These are phyloP conservation scores for Globisporangium irregulare DNA, from an alignment of 352 stramenopile species.

Conservation along the genomic window DNA sequence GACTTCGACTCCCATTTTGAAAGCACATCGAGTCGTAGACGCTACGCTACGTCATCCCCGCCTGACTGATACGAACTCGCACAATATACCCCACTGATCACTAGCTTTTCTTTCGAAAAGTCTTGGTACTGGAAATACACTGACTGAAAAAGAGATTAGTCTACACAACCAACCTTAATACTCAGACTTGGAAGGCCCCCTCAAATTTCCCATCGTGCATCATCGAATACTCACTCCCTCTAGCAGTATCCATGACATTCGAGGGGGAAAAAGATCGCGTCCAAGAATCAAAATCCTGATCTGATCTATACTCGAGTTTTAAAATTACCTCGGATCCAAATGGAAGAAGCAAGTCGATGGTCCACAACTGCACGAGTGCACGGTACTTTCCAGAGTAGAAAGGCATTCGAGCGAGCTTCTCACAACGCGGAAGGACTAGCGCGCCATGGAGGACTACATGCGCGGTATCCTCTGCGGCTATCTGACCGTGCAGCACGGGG, in stretches of 20 bases:
- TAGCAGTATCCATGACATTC: not conserved
- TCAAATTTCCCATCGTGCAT: too few relatives aligned
- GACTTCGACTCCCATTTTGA: not conserved
- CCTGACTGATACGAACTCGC: not conserved
- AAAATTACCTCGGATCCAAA: not conserved
- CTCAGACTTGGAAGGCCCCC: too few relatives aligned
- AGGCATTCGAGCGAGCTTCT: too few relatives aligned
- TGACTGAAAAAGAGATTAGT: too few relatives aligned
- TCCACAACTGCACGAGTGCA: not conserved
- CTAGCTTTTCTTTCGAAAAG: too few relatives aligned
- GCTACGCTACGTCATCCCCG: not conserved
- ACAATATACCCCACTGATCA: not conserved
- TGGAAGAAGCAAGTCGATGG: not conserved
- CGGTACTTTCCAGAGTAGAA: not conserved
- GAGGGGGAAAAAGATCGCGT: not conserved
- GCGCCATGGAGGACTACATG: conserved; percentile 69
- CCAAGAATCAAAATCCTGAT: not conserved
- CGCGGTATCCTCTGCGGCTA: conserved; percentile 65
- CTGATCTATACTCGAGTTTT: not conserved
- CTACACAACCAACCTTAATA: too few relatives aligned
- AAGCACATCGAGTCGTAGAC: not conserved
- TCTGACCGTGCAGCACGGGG: conserved; percentile 56
- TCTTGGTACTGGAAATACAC: too few relatives aligned
- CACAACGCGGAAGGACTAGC: not conserved
- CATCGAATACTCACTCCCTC: too few relatives aligned